Evolutionary conservation across 75 land plant genomes (phyloP), one percentile per base, ranked within the genome.

Genomic region (Selaginella moellendorffii): DNA sequence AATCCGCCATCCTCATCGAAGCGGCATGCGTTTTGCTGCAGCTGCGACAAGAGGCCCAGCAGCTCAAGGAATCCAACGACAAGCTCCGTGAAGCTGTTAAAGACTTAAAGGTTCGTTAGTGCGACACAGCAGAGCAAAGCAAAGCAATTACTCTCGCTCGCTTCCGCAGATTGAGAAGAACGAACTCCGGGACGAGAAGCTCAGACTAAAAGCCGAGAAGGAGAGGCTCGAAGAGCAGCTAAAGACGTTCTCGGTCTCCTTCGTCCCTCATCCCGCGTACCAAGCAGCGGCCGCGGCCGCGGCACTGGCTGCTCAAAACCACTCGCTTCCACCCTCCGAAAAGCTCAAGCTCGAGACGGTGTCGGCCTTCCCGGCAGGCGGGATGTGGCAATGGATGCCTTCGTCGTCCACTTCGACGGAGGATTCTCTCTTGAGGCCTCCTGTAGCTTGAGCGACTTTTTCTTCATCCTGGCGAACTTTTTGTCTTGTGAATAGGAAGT

Each of bases 41-140:
- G 73, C 62, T 83, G 52, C 75, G 72, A 26, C 31, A 65, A 53
- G 85, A 83, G 65, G 80, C 82, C 23, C 74, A 77, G 52, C 69
- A 77, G 27, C 73, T 79, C 25, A 75, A 70, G 56, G 80, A 75
- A 36, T 63, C 72, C 22, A 83, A 80, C 63, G 69, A 72, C 27
- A 77, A 77, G 64, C 76, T 83, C 59, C 72, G 72, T 26, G 80
- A 83, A 12, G 54, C 82, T 2, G 79, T 83, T 22, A 80, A 83
- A 65, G 73, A 74, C 22, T 56, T 83, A 25, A 83, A 80, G 85
- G 85, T 79, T 29, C 36, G 54, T n/a, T n/a, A n/a, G n/a, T n/a
- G n/a, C n/a, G n/a, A n/a, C n/a, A n/a, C n/a, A n/a, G n/a, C n/a
- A n/a, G n/a, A n/a, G n/a, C n/a, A n/a, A n/a, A n/a, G n/a, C n/a